Evolutionary conservation across 352 stramenopile genomes (phyloP), one percentile per base, ranked within the genome.

Genomic region (Lagenidium sp.): DNA sequence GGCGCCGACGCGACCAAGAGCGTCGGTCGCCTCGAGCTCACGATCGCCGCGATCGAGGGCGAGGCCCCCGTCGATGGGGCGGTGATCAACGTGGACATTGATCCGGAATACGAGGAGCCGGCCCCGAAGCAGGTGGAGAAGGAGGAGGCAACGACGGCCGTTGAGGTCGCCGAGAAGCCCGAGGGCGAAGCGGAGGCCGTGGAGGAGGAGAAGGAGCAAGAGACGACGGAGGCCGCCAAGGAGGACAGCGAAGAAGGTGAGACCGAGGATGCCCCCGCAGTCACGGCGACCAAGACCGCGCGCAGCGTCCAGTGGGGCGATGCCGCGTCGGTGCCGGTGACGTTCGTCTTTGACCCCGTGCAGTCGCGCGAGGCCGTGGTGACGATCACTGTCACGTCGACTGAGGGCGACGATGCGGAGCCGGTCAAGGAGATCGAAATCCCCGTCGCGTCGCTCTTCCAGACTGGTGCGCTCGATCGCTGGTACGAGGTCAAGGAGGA

Each of bases 341-440:
- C 65, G 23, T 85, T 93, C 34, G 70, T 85, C 35, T 93, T 90
- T 41, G 80, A 93, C 45, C 75, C 70, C 0, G 72, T 93, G 53
- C 80, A 88, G 53, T 89, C 78, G 29, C 77, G 77, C 19, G 80
- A 93, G 53, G 77, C 80, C 15, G 55, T 88, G 4, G 72, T 88
- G 57, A 83, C 60, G 16, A 65, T 93, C 45, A 68, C 80, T 18
- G 67, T 93, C 15, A 60, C 52, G 23, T 31, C 53, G 15, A 29
- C 65, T 36, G 51, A 53, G 21, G 61, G 72, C 18, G 64, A 87
- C 15, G 66, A 80, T 1, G 72, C 73, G 0, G 68, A 87, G 35
- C 50, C 72, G 0, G 47, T 93, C 24, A 88, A 85, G 62, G 77
- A 90, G 57, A 69, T 93, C 36, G 73, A 86, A 48, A 66, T 93